Base-by-base conservation (phyloP, 208 protist species). In the Borovskyia barvae region DNA sequence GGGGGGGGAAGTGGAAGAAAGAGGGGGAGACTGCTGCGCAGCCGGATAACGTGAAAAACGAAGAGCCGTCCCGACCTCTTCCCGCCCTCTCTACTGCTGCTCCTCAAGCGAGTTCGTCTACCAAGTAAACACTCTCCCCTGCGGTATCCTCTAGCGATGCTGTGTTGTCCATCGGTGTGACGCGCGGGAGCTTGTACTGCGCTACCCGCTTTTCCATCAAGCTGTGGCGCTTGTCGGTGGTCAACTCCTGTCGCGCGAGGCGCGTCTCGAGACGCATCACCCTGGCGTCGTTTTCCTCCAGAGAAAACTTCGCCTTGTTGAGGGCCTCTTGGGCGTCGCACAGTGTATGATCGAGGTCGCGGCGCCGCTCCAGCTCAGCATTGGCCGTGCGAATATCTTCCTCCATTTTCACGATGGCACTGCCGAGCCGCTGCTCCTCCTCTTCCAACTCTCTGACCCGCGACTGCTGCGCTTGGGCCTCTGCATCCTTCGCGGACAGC, bases 61-160 rank as follows among this genome's bases (percentile, higher is more conserved):
- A n/a, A n/a, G n/a, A n/a, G n/a, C n/a, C n/a, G n/a, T n/a, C n/a
- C n/a, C n/a, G n/a, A n/a, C n/a, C n/a, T n/a, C n/a, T n/a, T n/a
- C n/a, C n/a, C n/a, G n/a, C n/a, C n/a, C n/a, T 36, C 28, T 14
- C 22, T 5, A n/a, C 12, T 5, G 15, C 50, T 19, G 9, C 26
- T 32, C 50, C 39, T 39, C 62, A 57, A 19, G 53, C 47, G 22
- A 79, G 57, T 25, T 93, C 87, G 43, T 90, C 80, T 54, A 93
- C 81, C 15, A 93, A 66, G 22, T 89, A 67, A 50, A 93, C 74
- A 60, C 87, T 93, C 69, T 93, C 87, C 14, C 83, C 81, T 0
- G 77, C 83, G 4, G 72, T 90, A 4, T 86, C 82, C n/a, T 87
- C 82, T 19, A 89, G 51, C 14, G 72, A 58, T 7, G 32, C 47